Percentiles rank a stretch among this genome's conserved stretches.
Conservation (phyloP, 768 basidiomycete genomes). For the Naematelia encephala region DNA sequence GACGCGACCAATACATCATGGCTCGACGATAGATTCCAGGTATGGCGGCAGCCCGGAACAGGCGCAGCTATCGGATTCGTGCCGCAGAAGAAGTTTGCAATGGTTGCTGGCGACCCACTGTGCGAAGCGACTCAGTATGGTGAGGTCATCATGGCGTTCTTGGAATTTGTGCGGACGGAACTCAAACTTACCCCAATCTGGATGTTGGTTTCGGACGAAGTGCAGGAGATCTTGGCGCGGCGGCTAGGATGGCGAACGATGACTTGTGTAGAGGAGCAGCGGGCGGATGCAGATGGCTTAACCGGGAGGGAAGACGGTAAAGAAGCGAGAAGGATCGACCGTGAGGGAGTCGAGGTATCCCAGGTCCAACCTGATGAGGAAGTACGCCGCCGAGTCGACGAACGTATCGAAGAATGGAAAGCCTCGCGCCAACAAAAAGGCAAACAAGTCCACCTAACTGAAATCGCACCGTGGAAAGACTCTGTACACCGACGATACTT, state of each 20-base stretch:
- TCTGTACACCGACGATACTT: conserved; percentile 61
- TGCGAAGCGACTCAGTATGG: conserved; percentile 53
- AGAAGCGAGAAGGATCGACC: neutral
- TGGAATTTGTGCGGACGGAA: conserved; percentile 53
- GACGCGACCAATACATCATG: conserved; percentile 68
- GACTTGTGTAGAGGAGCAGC: conserved; percentile 64
- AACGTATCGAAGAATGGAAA: conserved; percentile 62
- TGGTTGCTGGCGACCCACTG: conserved; percentile 65
- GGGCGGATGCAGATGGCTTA: conserved; percentile 50
- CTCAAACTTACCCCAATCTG: conserved; percentile 58
- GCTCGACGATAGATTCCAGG: conserved; percentile 59
- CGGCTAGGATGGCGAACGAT: conserved; percentile 60
- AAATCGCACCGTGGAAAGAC: conserved; percentile 60
- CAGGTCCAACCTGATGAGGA: conserved; percentile 52
- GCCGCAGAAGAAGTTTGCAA: conserved; percentile 57
- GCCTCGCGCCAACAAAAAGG: conserved; percentile 54
- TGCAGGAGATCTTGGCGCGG: conserved; percentile 58
- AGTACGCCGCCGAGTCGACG: conserved; percentile 56
- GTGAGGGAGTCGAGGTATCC: conserved; percentile 54
- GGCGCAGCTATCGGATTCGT: conserved; percentile 67
- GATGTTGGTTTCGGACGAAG: conserved; percentile 59
- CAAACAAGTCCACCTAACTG: conserved; percentile 59
- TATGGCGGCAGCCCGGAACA: conserved; percentile 58
- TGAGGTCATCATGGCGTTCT: conserved; percentile 57
- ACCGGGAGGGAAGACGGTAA: conserved; percentile 40